Evolutionary conservation across 1,284 basidiomycete genomes (phyloP).

Genomic region (Puccinia novopanici): DNA sequence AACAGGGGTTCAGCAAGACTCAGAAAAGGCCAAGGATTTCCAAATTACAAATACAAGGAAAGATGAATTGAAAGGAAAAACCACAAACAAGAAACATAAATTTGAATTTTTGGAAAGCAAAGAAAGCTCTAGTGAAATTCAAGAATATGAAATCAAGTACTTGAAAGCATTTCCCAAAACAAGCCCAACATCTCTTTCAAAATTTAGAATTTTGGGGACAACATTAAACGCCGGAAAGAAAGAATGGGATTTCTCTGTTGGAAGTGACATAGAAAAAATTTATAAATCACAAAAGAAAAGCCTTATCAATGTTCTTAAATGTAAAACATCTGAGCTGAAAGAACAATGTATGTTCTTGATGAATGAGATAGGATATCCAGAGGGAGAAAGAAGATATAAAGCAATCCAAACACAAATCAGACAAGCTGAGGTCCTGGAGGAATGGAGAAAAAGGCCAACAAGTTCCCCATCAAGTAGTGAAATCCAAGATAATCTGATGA

Average conservation of each 20-base stretch:
- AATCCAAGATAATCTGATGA: background rate
- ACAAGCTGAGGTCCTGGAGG: background rate
- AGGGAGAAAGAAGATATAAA: background rate
- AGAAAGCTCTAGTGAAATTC: background rate
- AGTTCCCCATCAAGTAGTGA: background rate
- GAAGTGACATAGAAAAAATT: background rate
- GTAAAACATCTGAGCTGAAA: background rate
- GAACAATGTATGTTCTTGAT: background rate
- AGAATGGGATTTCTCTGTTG: background rate
- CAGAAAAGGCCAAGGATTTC: no score
- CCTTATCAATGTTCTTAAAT: background rate
- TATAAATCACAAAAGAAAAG: background rate
- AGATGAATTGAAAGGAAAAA: no score
- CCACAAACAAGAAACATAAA: background rate
- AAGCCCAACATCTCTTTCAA: background rate
- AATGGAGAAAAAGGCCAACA: background rate
- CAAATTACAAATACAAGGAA: no score
- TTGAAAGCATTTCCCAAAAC: background rate
- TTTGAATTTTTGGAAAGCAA: background rate
- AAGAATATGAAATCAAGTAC: background rate
- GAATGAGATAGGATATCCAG: background rate
- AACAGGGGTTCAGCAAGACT: no score
- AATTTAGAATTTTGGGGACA: background rate
- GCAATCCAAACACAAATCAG: constrained; percentile 14
- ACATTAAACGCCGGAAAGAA: background rate